Evolutionary conservation across 176 grass and related monocot genomes (phyloP).

Genomic region (Carex cristatella): DNA sequence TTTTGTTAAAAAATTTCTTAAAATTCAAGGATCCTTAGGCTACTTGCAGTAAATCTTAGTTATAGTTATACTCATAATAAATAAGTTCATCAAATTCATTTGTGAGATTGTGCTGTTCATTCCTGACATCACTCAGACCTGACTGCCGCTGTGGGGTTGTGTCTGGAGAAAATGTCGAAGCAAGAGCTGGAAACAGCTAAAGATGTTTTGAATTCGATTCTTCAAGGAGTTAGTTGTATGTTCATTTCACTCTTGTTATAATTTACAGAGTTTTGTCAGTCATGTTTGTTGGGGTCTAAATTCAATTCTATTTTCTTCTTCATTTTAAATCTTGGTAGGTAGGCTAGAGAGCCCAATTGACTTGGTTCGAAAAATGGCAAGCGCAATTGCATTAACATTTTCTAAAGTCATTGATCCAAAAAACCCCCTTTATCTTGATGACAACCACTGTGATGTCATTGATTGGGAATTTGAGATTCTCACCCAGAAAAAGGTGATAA

Average conservation of each 20-base stretch:
- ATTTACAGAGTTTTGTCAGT: slow-evolving; percentile 10
- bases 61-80: neutral
- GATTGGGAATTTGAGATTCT: slow-evolving; percentile 86
- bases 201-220: slow-evolving; percentile 80
- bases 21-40: neutral
- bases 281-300: neutral
- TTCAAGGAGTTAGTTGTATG: slow-evolving; percentile 95
- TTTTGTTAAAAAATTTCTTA: neutral
- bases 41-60: neutral
- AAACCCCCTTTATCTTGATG: slow-evolving; percentile 90
- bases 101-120: slow-evolving; percentile 23
- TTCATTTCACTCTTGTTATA: slow-evolving; percentile 14
- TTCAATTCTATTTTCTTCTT: neutral
- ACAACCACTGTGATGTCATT: slow-evolving; percentile 64
- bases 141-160: slow-evolving; percentile 86
- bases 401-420: slow-evolving; percentile 90
- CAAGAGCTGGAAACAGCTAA: slow-evolving; percentile 72
- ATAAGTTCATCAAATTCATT: neutral
- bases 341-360: slow-evolving; percentile 90
- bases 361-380: slow-evolving; percentile 86
- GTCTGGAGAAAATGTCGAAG: slow-evolving; percentile 67
- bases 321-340: slow-evolving; percentile 47
- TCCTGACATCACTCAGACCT: slow-evolving; percentile 60
- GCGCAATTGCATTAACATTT: slow-evolving; percentile 79
- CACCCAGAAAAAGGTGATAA: slow-evolving; percentile 38